Evolutionary conservation across 129 eudicot genomes (phyloP), one percentile per base, ranked within the genome.

Genomic region (Scalesia atractyloides): DNA sequence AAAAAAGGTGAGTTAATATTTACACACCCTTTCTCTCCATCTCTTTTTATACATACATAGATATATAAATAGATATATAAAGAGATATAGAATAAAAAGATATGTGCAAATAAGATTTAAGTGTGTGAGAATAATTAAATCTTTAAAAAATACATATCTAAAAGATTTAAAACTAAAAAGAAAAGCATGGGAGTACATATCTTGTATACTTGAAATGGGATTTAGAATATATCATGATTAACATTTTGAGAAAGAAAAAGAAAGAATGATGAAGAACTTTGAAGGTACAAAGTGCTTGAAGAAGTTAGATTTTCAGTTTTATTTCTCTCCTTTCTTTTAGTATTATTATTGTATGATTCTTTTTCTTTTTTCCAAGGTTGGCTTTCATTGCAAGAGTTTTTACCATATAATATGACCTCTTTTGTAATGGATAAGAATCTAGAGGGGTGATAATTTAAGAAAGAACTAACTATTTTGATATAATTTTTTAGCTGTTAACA

Each of bases 171-270:
- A 54, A 54, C 61, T 53, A 2, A 53, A 57, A 57, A 7, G 46
- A 10, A 19, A 56, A 58, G 64, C 36, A 58, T 4, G 9, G 64
- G 64, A 5, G 37, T 12, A 58, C 30, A 58, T 24, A 34, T 22
- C 39, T 58, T 58, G 37, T 58, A 53, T 39, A 58, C 64, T 58
- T 58, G 16, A 58, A 12, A 58, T 24, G 64, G 39, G 64, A 58
- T 22, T 17, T 49, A n/a, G 54, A 15, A 50, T 24, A 58, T 24
- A 22, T 58, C 7, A 58, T 58, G 64, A 58, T 58, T 58, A 58
- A 36, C 64, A 58, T 58, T 22, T 58, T 58, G 64, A 58, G 24
- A 56, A 56, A 19, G 3, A 4, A 56, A 20, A 58, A 11, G 64
- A 58, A 58, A 26, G 30, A 22, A 58, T 26, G 37, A 58, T 58